A percentile compares a stretch with the other conserved stretches of the same genome.
These are phyloP conservation scores for Chlamydomonas reinhardtii DNA, from an alignment of 163 green algal genomes.

Conservation along the genomic window DNA sequence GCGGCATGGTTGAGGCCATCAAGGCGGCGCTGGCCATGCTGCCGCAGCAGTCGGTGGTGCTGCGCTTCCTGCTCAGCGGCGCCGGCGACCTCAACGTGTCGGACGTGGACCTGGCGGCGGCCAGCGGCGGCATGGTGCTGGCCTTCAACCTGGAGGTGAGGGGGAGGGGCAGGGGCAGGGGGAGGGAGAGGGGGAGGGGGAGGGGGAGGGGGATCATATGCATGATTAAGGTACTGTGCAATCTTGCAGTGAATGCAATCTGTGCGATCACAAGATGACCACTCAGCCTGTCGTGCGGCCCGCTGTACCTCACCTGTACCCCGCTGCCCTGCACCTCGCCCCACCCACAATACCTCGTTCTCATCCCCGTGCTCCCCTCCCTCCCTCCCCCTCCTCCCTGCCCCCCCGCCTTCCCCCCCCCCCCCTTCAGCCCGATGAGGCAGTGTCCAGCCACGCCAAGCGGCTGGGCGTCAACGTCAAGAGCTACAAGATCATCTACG, in stretches of 20 bases:
- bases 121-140: slow-evolving; percentile 85
- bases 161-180: not conserved
- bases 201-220: not conserved
- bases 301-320: no score
- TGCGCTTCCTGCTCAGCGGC: slow-evolving; percentile 88
- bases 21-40: slow-evolving; percentile 83
- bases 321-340: no score
- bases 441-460: slow-evolving; percentile 84
- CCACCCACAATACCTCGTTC: not conserved
- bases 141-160: slow-evolving; percentile 86
- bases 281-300: no score
- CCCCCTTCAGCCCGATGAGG: slow-evolving; percentile 65
- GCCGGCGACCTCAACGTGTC: slow-evolving; percentile 86
- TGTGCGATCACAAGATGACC: no score
- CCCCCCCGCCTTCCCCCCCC: not conserved
- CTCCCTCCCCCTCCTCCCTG: no score
- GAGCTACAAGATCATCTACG: slow-evolving; percentile 97
- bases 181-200: not conserved
- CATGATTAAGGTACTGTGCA: no score
- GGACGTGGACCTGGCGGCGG: slow-evolving; percentile 95
- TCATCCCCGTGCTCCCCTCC: not conserved
- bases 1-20: slow-evolving; percentile 93
- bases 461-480: slow-evolving; percentile 63
- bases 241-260: no score
- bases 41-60: slow-evolving; percentile 91